Evolutionary conservation across 2,329 filamentous ascomycete genomes (phyloP).

Genomic region (Metarhizium humberi): DNA sequence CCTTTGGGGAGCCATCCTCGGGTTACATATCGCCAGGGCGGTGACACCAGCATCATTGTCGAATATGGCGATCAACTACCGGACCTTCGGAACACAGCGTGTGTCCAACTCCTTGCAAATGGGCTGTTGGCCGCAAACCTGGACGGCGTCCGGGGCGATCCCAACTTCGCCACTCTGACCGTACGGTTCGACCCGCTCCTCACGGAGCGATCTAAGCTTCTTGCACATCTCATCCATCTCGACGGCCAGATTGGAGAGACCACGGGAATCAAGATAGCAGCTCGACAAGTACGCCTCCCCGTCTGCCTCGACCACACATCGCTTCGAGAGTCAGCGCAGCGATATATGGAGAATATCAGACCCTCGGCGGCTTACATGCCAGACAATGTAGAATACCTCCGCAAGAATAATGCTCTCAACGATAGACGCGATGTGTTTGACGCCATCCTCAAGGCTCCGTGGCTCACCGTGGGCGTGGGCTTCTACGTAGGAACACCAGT

Average conservation of each 20-base stretch:
- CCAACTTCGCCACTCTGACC: slow-evolving; percentile 12
- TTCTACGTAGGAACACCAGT: slow-evolving; percentile 24
- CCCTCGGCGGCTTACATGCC: slow-evolving; percentile 51
- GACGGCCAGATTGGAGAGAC: slow-evolving; percentile 10
- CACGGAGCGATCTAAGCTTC: slow-evolving; percentile 7
- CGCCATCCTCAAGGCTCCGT: slow-evolving; percentile 21
- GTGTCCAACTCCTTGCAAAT: slow-evolving; percentile 9
- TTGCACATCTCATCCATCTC: slow-evolving; percentile 7
- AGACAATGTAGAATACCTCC: slow-evolving; percentile 44
- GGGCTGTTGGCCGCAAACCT: slow-evolving; percentile 2
- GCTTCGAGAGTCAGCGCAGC: slow-evolving; percentile 26
- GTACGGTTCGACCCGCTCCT: slow-evolving; percentile 11
- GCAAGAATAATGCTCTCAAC: slow-evolving; percentile 25
- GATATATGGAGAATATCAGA: slow-evolving; percentile 51
- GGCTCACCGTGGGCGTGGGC: slow-evolving; percentile 14
- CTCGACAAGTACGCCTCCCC: slow-evolving; percentile 18
- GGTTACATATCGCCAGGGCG: slow-evolving; percentile 32
- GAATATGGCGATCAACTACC: slow-evolving; percentile 48
- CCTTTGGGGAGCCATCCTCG: slow-evolving; percentile 19
- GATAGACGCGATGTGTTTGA: slow-evolving; percentile 22
- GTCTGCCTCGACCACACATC: slow-evolving; percentile 21
- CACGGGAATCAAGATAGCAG: slow-evolving; percentile 9
- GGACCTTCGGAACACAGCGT: slow-evolving; percentile 40
- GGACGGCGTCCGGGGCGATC: slow-evolving; percentile 6
- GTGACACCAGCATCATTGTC: slow-evolving; percentile 43